Percentiles rank a stretch among this genome's conserved stretches.
phyloP scores from a whole-genome alignment of 768 basidiomycete species.

The Serendipita sp. region DNA sequence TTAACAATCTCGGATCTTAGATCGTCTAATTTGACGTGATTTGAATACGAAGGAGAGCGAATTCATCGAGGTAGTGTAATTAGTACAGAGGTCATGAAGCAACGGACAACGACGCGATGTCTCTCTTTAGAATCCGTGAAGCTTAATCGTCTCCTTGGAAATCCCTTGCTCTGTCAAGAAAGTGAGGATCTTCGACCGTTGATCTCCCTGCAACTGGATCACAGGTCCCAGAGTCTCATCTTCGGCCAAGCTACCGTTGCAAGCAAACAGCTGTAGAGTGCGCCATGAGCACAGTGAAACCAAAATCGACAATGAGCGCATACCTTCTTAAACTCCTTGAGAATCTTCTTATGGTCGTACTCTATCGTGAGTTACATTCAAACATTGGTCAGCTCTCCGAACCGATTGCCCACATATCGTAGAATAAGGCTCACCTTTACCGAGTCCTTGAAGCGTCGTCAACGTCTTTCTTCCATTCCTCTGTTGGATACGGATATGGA shows the following conservation, averaged over 20 bases:
- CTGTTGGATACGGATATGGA: constrained; percentile 97
- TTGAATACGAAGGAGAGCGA: too few species aligned
- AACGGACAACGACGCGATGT: neutral
- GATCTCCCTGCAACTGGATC: constrained; percentile 97
- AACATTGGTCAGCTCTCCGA: neutral
- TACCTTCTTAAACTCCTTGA: constrained; percentile 99
- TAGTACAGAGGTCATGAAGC: neutral
- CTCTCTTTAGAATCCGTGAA: constrained; percentile 62
- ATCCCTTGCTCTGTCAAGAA: constrained; percentile 80
- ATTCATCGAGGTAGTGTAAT: neutral
- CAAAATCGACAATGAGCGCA: neutral
- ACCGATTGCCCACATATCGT: neutral
- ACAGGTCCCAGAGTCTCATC: constrained; percentile 94
- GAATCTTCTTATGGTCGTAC: constrained; percentile 93
- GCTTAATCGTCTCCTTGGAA: constrained; percentile 59
- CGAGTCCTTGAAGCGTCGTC: constrained; percentile 92
- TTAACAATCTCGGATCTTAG: too few species aligned
- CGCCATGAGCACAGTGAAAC: neutral
- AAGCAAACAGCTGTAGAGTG: constrained; percentile 70
- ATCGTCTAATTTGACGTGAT: too few species aligned
- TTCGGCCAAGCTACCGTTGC: constrained; percentile 92
- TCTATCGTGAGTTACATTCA: constrained; percentile 28
- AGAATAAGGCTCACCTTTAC: constrained; percentile 48
- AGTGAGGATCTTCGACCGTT: constrained; percentile 73
- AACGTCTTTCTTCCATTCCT: constrained; percentile 97